Base-by-base conservation (phyloP, 371 early-diverging fungal genomes). In the Haplosporangium sp. region DNA sequence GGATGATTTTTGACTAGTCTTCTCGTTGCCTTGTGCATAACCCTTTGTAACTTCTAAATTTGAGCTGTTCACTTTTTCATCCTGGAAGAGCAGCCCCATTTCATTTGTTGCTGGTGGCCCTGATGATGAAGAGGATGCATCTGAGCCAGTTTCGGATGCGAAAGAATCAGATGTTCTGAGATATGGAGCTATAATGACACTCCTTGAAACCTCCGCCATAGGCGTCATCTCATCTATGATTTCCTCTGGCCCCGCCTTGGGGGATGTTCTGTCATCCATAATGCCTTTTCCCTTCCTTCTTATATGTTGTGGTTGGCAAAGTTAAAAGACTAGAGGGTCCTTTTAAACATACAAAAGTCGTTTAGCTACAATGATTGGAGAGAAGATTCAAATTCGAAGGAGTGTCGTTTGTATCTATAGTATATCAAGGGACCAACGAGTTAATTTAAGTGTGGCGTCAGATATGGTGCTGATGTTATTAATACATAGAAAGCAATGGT, bases 151-250 rank as follows among this genome's bases (percentile, higher is more conserved):
- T 55, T 52, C 64, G 10, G 64, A 64, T n/a, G 34, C 4, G 19
- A 47, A 64, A 19, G 64, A 55, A 15, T 38, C 8, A 19, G 55
- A 11, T 35, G 37, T 37, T 4, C 19, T 27, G 17, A 19, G 64
- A n/a, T 64, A 20, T 2, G 20, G 60, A 59, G 53, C 53, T 53
- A 27, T 19, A 27, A 53, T 53, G 13, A 13, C 10, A 27, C 27
- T 20, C 10, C 27, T 6, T 20, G 45, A n/a, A 61, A 63, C 48
- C 52, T 63, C 52, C 38, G 50, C 50, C 63, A 63, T 63, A 37
- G 63, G 38, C 38, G 63, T 63, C 63, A 63, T 63, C 37, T 63
- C 63, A 35, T 27, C 47, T 27, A 61, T 47, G 37, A 27, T 27
- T 7, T 53, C 20, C 53, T 20, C 20, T 27, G 19, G 6, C 5